Evolutionary conservation across 2,329 filamentous ascomycete genomes (phyloP).

Genomic region (Ustilaginoidea virens): DNA sequence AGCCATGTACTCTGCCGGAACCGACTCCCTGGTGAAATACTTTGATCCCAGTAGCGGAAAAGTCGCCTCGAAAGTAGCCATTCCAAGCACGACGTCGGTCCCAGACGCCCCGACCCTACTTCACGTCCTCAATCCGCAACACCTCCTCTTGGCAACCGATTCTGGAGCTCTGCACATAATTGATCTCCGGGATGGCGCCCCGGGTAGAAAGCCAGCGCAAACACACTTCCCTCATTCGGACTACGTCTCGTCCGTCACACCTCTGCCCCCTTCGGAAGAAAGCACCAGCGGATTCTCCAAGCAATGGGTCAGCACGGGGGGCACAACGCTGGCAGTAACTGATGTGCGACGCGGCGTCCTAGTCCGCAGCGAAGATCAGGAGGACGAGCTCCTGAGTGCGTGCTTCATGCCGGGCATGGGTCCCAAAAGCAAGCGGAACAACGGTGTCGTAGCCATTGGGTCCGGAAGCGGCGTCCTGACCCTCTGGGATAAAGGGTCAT

Average conservation of each 20-base stretch:
- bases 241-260: conserved; percentile 77
- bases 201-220: conserved; percentile 52
- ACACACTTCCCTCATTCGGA: conserved; percentile 81
- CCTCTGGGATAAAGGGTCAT: conserved; percentile 84
- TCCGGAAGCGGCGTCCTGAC: conserved; percentile 68
- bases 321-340: conserved; percentile 78
- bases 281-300: conserved; percentile 84
- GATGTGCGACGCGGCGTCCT: conserved; percentile 78
- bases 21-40: conserved; percentile 39
- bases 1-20: conserved; percentile 51
- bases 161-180: conserved; percentile 78
- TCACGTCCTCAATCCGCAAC: conserved; percentile 74
- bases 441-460: conserved; percentile 64
- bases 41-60: conserved; percentile 43
- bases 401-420: conserved; percentile 64
- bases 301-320: conserved; percentile 89
- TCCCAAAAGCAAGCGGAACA: conserved; percentile 46
- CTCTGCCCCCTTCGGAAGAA: conserved; percentile 62
- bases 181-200: conserved; percentile 53
- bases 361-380: conserved; percentile 83
- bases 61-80: conserved; percentile 67
- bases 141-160: conserved; percentile 78
- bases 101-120: conserved; percentile 67
- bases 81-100: conserved; percentile 42
- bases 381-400: conserved; percentile 78